Conservation (phyloP, 1,139 yeast genomes). For the Sugiyamaella pinicola region DNA sequence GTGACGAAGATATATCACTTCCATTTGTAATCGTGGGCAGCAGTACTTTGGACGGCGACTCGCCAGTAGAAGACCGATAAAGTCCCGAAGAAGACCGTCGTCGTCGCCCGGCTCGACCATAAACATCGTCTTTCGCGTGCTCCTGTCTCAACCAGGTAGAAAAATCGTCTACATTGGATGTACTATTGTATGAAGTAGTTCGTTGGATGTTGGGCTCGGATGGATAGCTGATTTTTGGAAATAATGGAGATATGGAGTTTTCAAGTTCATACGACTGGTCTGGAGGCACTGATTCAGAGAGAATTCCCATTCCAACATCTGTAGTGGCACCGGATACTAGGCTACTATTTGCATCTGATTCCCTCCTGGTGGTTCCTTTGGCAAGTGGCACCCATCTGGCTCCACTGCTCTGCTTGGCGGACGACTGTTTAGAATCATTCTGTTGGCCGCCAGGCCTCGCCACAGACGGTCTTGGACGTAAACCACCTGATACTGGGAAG, state of each 20-base stretch:
- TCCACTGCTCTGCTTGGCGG: too few relatives aligned
- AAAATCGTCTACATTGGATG: constrained; percentile 15
- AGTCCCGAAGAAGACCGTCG: constrained; percentile 4
- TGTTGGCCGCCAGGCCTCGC: too few relatives aligned
- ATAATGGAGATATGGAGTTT: constrained; percentile 18
- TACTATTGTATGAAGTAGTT: constrained; percentile 3
- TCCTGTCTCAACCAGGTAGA: constrained; percentile 13
- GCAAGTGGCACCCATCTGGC: too few relatives aligned
- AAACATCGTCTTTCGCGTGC: constrained; percentile 7
- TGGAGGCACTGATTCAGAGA: background rate
- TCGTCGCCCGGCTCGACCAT: background rate
- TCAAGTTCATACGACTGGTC: constrained; percentile 11
- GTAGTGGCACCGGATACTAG: background rate
- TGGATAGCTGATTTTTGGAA: constrained; percentile 17
- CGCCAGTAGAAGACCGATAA: background rate
- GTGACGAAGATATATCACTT: constrained; percentile 1
- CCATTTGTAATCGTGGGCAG: background rate
- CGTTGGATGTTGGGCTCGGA: constrained; percentile 12
- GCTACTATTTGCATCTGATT: background rate
- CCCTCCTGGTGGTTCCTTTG: too few relatives aligned
- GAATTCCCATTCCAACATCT: background rate
- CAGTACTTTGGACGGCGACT: background rate
- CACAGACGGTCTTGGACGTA: background rate
- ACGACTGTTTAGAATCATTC: too few relatives aligned
- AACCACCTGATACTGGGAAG: background rate